Conservation (phyloP, 2,329 filamentous ascomycete species). For the Arachnopeziza araneosa region DNA sequence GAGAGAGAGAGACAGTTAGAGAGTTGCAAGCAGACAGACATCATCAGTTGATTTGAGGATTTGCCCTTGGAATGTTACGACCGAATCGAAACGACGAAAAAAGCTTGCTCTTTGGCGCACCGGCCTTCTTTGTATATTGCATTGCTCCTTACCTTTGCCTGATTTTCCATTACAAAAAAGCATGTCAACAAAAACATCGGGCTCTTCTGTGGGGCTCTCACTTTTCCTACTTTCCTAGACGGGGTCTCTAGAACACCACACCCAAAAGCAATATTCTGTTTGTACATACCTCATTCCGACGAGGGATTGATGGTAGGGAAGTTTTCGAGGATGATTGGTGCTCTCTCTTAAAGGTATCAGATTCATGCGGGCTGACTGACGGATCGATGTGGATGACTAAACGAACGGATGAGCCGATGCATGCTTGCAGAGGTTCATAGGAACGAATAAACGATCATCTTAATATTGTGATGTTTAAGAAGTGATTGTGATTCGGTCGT, state of each 20-base stretch:
- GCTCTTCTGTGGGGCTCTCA: neutral
- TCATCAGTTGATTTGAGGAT: conserved; percentile 1
- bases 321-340: neutral
- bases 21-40: neutral
- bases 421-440: neutral
- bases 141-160: neutral
- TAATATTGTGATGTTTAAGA: neutral
- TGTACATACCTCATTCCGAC: neutral
- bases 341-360: neutral
- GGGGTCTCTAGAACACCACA: neutral
- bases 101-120: neutral
- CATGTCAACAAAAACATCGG: neutral
- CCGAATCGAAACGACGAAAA: neutral
- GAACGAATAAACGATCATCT: neutral
- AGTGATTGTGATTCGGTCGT: neutral
- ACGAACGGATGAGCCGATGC: neutral
- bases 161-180: neutral
- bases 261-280: neutral
- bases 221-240: neutral
- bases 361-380: neutral
- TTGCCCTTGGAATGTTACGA: neutral
- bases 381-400: neutral
- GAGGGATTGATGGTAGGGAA: neutral
- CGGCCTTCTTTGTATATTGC: neutral
- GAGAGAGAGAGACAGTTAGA: neutral